Conservation (phyloP, 768 basidiomycete genomes). For the Mycena floridula region DNA sequence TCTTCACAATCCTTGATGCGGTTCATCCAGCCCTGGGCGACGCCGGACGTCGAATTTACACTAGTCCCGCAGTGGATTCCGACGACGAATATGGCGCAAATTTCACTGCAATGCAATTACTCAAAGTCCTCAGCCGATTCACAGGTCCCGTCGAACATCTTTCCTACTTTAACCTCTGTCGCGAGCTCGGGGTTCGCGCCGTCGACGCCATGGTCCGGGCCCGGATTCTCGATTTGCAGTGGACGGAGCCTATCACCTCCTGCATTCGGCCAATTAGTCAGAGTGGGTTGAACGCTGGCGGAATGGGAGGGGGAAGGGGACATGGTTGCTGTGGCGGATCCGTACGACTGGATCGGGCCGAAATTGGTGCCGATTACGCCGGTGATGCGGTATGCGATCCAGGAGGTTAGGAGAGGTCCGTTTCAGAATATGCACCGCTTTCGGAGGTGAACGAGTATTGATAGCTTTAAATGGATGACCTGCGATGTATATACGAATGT, state of each 20-base stretch:
- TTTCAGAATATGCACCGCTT: constrained; percentile 75
- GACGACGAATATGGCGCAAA: constrained; percentile 38
- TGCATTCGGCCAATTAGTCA: no score
- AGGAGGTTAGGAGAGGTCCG: constrained; percentile 70
- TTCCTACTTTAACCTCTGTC: constrained; percentile 76
- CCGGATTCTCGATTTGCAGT: constrained; percentile 66
- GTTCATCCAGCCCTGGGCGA: constrained; percentile 42
- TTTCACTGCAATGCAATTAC: constrained; percentile 70
- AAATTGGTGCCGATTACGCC: constrained; percentile 73
- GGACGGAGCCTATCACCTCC: constrained; percentile 71
- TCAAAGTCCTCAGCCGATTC: constrained; percentile 78
- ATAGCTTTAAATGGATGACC: no score
- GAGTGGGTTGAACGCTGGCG: no score
- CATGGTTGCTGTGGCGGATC: no score
- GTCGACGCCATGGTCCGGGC: constrained; percentile 85
- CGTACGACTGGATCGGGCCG: no score
- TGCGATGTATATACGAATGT: no score
- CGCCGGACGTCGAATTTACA: constrained; percentile 8
- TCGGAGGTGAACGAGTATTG: constrained; percentile 75
- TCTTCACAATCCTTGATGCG: constrained; percentile 61
- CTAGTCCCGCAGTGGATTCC: constrained; percentile 9
- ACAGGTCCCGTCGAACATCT: constrained; percentile 62
- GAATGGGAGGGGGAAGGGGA: no score
- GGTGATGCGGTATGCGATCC: constrained; percentile 81
- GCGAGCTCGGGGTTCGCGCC: constrained; percentile 76